These are phyloP conservation scores for Candida orba DNA, from an alignment of 805 yeast species.

Conservation along the genomic window DNA sequence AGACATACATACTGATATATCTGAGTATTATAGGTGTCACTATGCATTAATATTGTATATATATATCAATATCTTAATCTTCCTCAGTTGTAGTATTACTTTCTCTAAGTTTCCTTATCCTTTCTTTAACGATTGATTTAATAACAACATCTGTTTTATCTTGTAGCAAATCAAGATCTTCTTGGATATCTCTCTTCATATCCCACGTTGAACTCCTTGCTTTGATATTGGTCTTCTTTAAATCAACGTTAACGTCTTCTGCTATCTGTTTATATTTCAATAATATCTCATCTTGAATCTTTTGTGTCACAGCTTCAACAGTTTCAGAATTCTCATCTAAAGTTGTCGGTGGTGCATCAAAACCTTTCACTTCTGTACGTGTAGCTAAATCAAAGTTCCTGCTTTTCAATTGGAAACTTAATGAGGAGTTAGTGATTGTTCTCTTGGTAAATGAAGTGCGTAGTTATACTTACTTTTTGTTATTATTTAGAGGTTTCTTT, in stretches of 20 bases:
- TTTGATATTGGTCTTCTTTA: constrained; percentile 4
- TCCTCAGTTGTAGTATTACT: background rate
- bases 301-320: constrained; percentile 29
- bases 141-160: constrained; percentile 38
- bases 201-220: constrained; percentile 26
- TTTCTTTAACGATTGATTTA: constrained; percentile 30
- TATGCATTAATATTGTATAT: too few species aligned
- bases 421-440: too few species aligned
- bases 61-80: too few species aligned
- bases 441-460: too few species aligned
- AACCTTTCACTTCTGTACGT: constrained; percentile 12
- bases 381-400: constrained; percentile 20
- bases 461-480: background rate
- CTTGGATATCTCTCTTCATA: constrained; percentile 32
- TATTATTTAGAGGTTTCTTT: background rate
- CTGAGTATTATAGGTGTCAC: too few species aligned
- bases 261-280: constrained; percentile 15
- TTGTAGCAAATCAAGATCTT: constrained; percentile 31
- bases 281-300: constrained; percentile 23
- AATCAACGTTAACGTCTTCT: background rate
- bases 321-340: constrained; percentile 27
- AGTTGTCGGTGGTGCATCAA: constrained; percentile 18
- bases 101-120: constrained; percentile 14
- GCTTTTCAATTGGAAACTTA: background rate
- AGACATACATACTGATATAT: too few species aligned